Conservation (phyloP, 768 basidiomycete genomes). For the Tylopilus vinaceipallidus region DNA sequence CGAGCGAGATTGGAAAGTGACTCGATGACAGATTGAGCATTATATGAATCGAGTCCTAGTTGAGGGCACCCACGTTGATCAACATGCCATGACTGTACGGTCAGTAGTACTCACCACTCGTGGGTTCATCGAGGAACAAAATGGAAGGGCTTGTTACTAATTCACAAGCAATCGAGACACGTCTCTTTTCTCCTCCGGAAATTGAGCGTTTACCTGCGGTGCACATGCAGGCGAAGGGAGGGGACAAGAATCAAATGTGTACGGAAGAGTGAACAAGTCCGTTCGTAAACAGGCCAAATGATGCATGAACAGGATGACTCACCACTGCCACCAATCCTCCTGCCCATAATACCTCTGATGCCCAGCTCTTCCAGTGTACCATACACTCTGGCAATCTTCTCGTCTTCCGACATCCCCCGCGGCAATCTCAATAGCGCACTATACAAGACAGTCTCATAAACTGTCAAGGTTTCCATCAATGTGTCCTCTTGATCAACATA, state of each 20-base stretch:
- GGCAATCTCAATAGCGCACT: slow-evolving; percentile 89
- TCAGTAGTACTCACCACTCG: slow-evolving; percentile 64
- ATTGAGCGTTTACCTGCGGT: slow-evolving; percentile 77
- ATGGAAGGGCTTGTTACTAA: slow-evolving; percentile 96
- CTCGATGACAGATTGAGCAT: slow-evolving; percentile 93
- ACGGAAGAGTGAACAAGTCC: neutral
- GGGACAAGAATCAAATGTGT: neutral
- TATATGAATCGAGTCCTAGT: slow-evolving; percentile 88
- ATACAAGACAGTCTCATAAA: slow-evolving; percentile 96
- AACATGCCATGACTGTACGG: neutral
- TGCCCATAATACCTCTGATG: slow-evolving; percentile 86
- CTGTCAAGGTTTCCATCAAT: slow-evolving; percentile 93
- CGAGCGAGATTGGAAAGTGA: slow-evolving; percentile 81
- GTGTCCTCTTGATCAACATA: slow-evolving; percentile 99
- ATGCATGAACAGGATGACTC: too few species aligned
- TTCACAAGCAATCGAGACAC: slow-evolving; percentile 97
- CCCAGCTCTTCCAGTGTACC: slow-evolving; percentile 98
- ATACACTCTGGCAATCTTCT: slow-evolving; percentile 91
- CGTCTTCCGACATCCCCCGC: slow-evolving; percentile 90
- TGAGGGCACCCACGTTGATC: neutral
- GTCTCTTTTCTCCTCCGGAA: slow-evolving; percentile 95
- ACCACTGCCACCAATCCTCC: slow-evolving; percentile 87
- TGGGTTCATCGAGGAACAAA: slow-evolving; percentile 95
- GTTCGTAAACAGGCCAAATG: slow-evolving; percentile 1
- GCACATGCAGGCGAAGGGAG: neutral